Base-by-base conservation (phyloP, 139 green algal genomes). In the Tetraselmis striata region DNA sequence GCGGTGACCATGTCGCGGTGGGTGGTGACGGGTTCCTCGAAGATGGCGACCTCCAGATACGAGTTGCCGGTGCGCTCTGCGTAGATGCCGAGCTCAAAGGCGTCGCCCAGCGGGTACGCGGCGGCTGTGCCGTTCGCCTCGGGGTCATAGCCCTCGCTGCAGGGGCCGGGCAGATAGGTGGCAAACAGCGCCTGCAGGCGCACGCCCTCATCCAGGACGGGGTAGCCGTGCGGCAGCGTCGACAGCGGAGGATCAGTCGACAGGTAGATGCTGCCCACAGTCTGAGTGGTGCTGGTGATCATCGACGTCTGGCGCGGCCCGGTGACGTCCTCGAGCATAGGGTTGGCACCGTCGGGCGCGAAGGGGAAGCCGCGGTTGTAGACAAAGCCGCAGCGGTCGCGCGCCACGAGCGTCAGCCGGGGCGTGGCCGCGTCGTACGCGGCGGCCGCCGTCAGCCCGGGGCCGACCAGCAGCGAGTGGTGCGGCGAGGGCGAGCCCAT, bases 331-430 rank as follows among this genome's bases (percentile, higher is more conserved):
- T 67, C 45, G 11, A 67, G 45, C 11, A 18, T 67, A 5, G 45
- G 45, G 45, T 67, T 67, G 45, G 45, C 18, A 5, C 11, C 5
- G 45, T 67, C 45, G 45, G 45, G 45, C 18, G 45, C 11, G 45
- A 67, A 67, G 18, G 45, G 45, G 32, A 74, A 26, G 80, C 80
- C 28, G 18, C 76, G 28, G 28, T 29, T 45, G 75, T 80, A 84
- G 74, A 32, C 11, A 67, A 74, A 84, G 25, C 75, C 31, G 30
- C 81, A 84, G 28, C 80, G 18, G 74, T 84, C 81, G 28, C 59
- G n/a, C 2, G 81, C 81, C 74, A 75, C 24, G 75, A 77, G 26
- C 2, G 5, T 75, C 1, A 80, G 25, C 25, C 45, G 45, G 18
- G 74, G n/a, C 29, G 45, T n/a, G n/a, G 32, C n/a, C 1, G 31